Evolutionary conservation across 495 filamentous ascomycete species (phyloP).

Genomic region (Podospora australis): DNA sequence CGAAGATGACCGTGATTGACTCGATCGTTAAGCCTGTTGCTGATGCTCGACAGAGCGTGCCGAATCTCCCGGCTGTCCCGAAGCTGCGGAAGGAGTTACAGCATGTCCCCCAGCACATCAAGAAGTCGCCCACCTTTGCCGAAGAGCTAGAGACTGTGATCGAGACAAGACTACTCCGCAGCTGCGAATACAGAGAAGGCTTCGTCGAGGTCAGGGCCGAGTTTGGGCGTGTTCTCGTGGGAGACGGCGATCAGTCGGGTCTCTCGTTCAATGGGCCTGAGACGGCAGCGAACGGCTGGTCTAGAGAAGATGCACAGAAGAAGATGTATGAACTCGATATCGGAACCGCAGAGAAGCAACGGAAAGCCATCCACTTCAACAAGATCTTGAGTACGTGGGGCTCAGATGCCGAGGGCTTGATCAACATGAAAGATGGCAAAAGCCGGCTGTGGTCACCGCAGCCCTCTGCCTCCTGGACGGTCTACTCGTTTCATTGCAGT

Average conservation of each 20-base stretch:
- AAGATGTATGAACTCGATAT: constrained; percentile 3
- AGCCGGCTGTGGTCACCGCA: constrained; percentile 16
- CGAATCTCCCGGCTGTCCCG: too few species aligned
- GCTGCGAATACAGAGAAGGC: constrained; percentile 23
- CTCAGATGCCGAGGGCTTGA: constrained; percentile 32
- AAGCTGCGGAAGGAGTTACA: too few species aligned
- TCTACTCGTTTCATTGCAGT: constrained; percentile 48
- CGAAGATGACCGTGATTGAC: too few species aligned
- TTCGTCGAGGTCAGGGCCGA: constrained; percentile 32
- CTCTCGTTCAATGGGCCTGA: constrained; percentile 16
- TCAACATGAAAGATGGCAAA: constrained; percentile 18
- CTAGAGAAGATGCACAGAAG: constrained; percentile 16
- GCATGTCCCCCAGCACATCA: too few species aligned
- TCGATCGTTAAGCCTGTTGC: too few species aligned
- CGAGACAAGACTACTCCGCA: constrained; percentile 3
- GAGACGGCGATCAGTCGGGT: constrained; percentile 7
- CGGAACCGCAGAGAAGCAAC: not conserved
- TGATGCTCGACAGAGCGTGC: too few species aligned
- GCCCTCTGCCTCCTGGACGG: constrained; percentile 19
- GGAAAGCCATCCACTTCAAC: constrained; percentile 30
- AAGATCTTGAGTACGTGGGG: constrained; percentile 32
- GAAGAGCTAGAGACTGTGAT: constrained; percentile 11
- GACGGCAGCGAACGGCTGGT: constrained; percentile 13
- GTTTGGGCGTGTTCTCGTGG: constrained; percentile 37
- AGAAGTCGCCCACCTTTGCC: too few species aligned